Percentiles rank a stretch among this genome's conserved stretches.
phyloP scores from a whole-genome alignment of 2,329 filamentous ascomycete genomes.

The Fusarium bactridioides region DNA sequence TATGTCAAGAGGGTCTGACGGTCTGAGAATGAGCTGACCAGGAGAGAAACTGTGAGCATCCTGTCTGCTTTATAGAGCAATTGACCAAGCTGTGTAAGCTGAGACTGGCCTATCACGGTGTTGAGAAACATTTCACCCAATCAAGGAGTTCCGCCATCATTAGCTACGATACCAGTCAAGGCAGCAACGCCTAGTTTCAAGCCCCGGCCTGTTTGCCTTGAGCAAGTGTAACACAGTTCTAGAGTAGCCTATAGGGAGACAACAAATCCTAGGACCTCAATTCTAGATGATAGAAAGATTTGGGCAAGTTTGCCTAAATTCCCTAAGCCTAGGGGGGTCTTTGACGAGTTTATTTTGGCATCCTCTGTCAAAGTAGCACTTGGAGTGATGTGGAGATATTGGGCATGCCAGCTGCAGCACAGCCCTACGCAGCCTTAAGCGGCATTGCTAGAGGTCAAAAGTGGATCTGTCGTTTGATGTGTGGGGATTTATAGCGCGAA shows the following conservation, averaged over 20 bases:
- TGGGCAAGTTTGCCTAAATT: neutral
- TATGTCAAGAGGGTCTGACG: neutral
- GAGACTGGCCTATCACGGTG: neutral
- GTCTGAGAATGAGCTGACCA: neutral
- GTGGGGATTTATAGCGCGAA: neutral
- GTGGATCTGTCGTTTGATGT: neutral
- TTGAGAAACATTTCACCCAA: neutral
- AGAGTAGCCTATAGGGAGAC: neutral
- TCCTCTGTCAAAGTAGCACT: neutral
- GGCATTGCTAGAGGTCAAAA: neutral
- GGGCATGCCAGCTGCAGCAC: constrained; percentile 4
- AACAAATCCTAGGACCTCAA: neutral
- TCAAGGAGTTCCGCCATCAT: neutral
- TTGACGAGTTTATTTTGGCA: neutral
- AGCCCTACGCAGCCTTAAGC: constrained; percentile 1
- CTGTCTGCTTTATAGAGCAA: constrained; percentile 18
- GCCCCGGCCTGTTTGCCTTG: constrained; percentile 5
- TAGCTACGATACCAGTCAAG: constrained; percentile 9
- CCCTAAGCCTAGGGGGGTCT: too few species aligned
- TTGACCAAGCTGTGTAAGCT: neutral
- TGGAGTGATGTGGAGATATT: neutral
- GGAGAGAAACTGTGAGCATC: neutral
- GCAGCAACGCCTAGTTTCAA: constrained; percentile 20
- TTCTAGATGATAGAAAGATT: neutral
- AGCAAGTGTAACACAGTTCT: neutral